A percentile compares a stretch with the other conserved stretches of the same genome.
Evolutionary conservation across 108 stramenopile species (phyloP).

Genomic region (Skeletonema marinoi): DNA sequence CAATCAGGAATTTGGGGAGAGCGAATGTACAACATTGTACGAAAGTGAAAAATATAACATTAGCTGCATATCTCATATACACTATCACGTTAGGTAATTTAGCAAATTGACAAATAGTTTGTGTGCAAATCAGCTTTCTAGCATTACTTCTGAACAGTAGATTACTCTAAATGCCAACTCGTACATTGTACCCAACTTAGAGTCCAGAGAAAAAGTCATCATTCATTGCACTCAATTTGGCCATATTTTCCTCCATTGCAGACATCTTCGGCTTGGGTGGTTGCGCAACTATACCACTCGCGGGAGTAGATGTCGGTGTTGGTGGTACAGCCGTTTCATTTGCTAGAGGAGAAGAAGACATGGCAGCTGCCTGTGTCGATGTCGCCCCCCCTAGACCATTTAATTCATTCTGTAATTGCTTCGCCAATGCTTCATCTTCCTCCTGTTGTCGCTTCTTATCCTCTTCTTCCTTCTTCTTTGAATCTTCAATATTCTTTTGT

Average conservation of each 20-base stretch:
- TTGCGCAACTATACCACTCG: conserved; percentile 21
- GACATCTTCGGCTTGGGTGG: conserved; percentile 51
- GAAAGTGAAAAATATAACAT: neutral
- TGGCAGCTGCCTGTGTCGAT: neutral
- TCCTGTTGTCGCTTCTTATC: conserved; percentile 41
- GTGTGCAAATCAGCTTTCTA: neutral
- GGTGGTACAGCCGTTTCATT: conserved; percentile 25
- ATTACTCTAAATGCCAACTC: too few relatives aligned
- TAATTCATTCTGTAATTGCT: conserved; percentile 40
- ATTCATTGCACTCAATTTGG: conserved; percentile 79
- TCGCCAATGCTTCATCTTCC: conserved; percentile 50
- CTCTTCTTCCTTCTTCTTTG: conserved; percentile 46
- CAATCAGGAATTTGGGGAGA: conserved; percentile 47
- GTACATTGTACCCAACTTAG: neutral
- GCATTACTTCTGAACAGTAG: too few relatives aligned
- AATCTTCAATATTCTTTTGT: conserved; percentile 51
- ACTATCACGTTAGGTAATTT: neutral
- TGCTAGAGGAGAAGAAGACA: conserved; percentile 5
- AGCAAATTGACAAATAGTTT: neutral
- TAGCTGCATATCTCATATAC: neutral
- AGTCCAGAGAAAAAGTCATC: conserved; percentile 81
- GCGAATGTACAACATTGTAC: conserved; percentile 6
- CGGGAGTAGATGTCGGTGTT: conserved; percentile 33
- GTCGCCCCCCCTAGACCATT: conserved; percentile 23
- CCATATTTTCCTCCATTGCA: conserved; percentile 68